Evolutionary conservation across 495 filamentous ascomycete genomes (phyloP).

Genomic region (Pseudoneurospora amorphoporcata): DNA sequence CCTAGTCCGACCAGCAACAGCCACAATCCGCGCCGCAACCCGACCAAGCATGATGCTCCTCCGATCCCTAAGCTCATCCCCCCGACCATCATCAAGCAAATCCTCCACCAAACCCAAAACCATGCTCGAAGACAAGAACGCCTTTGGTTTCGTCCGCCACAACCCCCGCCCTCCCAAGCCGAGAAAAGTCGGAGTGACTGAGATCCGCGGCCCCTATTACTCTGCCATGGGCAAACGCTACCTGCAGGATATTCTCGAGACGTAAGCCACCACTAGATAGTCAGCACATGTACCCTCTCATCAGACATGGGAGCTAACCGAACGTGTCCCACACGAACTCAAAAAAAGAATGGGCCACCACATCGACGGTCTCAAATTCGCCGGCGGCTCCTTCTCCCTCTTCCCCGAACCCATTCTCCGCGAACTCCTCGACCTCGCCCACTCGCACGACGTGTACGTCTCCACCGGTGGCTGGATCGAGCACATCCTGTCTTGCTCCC

Average conservation of each 20-base stretch:
- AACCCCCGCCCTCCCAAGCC: constrained; percentile 43
- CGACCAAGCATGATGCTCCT: neutral
- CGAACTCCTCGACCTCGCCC: constrained; percentile 44
- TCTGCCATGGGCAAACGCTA: constrained; percentile 44
- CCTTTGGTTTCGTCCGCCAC: constrained; percentile 44
- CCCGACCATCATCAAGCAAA: neutral
- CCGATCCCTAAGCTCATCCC: neutral
- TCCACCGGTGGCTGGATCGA: constrained; percentile 48
- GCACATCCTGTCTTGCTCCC: constrained; percentile 36
- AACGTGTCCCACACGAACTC: neutral
- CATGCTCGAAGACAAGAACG: constrained; percentile 40
- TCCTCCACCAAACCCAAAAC: constrained; percentile 1
- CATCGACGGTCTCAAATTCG: constrained; percentile 49
- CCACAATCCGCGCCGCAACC: neutral
- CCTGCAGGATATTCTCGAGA: constrained; percentile 42
- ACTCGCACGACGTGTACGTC: constrained; percentile 43
- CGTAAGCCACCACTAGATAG: constrained; percentile 7
- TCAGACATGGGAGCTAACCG: too few relatives aligned
- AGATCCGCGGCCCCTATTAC: constrained; percentile 50
- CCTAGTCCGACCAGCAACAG: neutral
- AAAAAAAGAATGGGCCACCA: constrained; percentile 35
- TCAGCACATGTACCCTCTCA: too few relatives aligned
- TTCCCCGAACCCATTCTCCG: constrained; percentile 36
- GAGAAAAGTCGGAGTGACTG: constrained; percentile 39
- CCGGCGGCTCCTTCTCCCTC: constrained; percentile 47